A percentile compares a stretch with the other conserved stretches of the same genome.
phyloP scores from a whole-genome alignment of 2,329 filamentous ascomycete species.

The Aspergillus uvarum region DNA sequence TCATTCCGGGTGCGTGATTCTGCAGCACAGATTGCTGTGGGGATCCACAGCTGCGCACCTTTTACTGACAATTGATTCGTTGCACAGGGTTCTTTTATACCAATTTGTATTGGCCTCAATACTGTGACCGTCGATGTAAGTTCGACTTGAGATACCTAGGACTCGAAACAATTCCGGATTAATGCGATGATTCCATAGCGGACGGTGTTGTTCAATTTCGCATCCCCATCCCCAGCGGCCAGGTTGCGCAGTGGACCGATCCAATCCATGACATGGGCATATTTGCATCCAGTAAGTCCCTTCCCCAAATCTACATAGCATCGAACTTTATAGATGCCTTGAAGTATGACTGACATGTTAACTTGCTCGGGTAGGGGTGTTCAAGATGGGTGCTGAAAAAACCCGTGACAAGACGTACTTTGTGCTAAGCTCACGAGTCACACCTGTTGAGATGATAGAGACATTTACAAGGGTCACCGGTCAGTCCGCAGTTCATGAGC shows the following conservation, averaged over 20 bases:
- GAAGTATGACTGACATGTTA: neutral
- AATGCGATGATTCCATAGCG: slow-evolving; percentile 4
- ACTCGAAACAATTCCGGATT: neutral
- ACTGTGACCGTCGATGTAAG: neutral
- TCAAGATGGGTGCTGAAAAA: slow-evolving; percentile 10
- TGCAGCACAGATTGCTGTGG: neutral
- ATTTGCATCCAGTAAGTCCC: slow-evolving; percentile 18
- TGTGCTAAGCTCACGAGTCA: slow-evolving; percentile 10
- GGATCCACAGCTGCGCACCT: no score
- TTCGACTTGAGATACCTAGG: neutral
- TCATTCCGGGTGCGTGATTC: slow-evolving; percentile 17
- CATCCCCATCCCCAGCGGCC: slow-evolving; percentile 9
- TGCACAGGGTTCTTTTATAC: slow-evolving; percentile 18
- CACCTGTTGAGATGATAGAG: slow-evolving; percentile 7
- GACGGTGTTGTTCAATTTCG: slow-evolving; percentile 19
- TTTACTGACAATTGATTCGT: neutral
- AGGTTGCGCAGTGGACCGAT: slow-evolving; percentile 20
- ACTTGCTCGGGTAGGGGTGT: slow-evolving; percentile 4
- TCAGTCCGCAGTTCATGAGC: slow-evolving; percentile 10
- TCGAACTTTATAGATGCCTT: neutral
- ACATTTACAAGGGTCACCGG: slow-evolving; percentile 14
- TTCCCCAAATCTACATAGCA: neutral
- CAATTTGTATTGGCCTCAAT: slow-evolving; percentile 18
- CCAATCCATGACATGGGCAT: slow-evolving; percentile 19
- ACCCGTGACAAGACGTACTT: slow-evolving; percentile 16